Evolutionary conservation across 1,139 yeast genomes (phyloP).

Genomic region (Geotrichum citri-aurantii): DNA sequence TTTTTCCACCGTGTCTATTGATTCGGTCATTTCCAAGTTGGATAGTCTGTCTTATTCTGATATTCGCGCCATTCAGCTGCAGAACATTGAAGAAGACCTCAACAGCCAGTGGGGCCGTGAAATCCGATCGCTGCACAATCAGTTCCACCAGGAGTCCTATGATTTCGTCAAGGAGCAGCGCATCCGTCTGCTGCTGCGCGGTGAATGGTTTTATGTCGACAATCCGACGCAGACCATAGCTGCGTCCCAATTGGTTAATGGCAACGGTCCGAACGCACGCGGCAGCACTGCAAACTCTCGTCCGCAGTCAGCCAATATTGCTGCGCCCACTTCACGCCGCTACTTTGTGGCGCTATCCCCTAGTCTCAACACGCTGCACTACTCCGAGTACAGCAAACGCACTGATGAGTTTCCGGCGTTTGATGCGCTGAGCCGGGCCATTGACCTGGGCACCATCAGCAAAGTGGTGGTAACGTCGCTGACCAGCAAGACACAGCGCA

Average conservation of each 20-base stretch:
- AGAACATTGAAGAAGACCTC: conserved; percentile 38
- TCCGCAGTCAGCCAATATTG: conserved; percentile 12
- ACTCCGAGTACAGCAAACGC: conserved; percentile 52
- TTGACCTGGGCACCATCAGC: conserved; percentile 26
- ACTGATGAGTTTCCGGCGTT: conserved; percentile 50
- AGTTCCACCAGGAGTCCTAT: conserved; percentile 54
- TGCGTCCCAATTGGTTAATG: neutral
- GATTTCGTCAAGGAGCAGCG: conserved; percentile 80
- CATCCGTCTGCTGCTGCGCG: conserved; percentile 62
- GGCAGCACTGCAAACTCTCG: conserved; percentile 1
- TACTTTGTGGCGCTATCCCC: conserved; percentile 66
- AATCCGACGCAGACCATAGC: conserved; percentile 38
- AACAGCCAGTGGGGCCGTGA: conserved; percentile 36
- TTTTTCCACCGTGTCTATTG: conserved; percentile 23
- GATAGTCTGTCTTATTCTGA: conserved; percentile 44
- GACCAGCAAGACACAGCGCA: conserved; percentile 21
- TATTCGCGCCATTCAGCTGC: conserved; percentile 53
- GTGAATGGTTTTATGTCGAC: conserved; percentile 79
- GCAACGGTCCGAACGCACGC: neutral
- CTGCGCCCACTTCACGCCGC: conserved; percentile 36
- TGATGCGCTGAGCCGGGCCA: conserved; percentile 37
- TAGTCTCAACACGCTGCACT: conserved; percentile 57
- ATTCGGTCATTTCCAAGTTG: conserved; percentile 30
- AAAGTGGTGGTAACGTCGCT: conserved; percentile 30
- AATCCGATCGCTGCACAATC: conserved; percentile 46